Evolutionary conservation across 805 yeast species (phyloP).

Genomic region (Candida patagonica): DNA sequence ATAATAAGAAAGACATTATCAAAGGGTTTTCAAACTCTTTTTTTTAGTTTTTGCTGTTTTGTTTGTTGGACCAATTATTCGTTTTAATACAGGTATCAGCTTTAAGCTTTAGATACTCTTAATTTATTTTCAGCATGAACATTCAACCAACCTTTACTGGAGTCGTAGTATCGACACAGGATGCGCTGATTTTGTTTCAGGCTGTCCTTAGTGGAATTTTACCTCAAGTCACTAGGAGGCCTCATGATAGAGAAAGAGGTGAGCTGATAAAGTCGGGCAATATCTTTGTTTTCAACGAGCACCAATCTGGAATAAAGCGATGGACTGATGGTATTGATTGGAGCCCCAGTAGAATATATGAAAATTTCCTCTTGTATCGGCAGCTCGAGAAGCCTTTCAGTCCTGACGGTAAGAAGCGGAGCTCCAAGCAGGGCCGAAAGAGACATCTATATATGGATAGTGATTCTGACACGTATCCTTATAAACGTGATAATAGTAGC

Average conservation of each 20-base stretch:
- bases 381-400: slow-evolving; percentile 45
- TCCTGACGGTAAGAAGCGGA: slow-evolving; percentile 36
- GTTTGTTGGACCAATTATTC: too few species aligned
- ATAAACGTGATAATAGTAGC: background rate
- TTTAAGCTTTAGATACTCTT: background rate
- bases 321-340: slow-evolving; percentile 97
- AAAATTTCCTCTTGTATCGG: slow-evolving; percentile 75
- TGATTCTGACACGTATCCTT: background rate
- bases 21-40: too few species aligned
- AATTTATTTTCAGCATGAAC: slow-evolving; percentile 10
- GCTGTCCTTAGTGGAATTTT: slow-evolving; percentile 59
- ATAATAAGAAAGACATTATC: too few species aligned
- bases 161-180: slow-evolving; percentile 71
- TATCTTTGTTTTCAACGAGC: slow-evolving; percentile 79
- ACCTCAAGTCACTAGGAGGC: slow-evolving; percentile 62
- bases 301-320: slow-evolving; percentile 71
- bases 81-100: too few species aligned
- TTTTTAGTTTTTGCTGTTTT: too few species aligned
- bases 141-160: slow-evolving; percentile 58
- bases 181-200: slow-evolving; percentile 73
- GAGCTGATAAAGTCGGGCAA: slow-evolving; percentile 63
- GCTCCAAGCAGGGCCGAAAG: slow-evolving; percentile 11
- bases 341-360: slow-evolving; percentile 85
- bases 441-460: slow-evolving; percentile 3
- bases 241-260: slow-evolving; percentile 68